A percentile compares a stretch with the other conserved stretches of the same genome.
phyloP scores from a whole-genome alignment of 805 yeast genomes.

The Wickerhamomyces tratensis region DNA sequence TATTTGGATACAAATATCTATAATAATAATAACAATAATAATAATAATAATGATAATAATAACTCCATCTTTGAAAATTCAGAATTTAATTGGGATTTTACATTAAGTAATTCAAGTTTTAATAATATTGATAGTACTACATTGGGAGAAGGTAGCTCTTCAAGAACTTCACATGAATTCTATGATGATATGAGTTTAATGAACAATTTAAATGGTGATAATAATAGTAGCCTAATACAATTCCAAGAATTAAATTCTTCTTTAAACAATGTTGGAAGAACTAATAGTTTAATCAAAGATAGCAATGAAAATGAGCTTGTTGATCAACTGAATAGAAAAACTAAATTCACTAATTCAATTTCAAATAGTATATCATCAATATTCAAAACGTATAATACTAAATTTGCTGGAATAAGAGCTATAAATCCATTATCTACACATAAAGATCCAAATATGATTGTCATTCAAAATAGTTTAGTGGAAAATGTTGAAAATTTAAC shows the following conservation, averaged over 20 bases:
- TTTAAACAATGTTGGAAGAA: too few species aligned
- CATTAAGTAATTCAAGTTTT: neutral
- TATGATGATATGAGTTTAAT: slow-evolving; percentile 1
- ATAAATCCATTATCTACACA: slow-evolving; percentile 19
- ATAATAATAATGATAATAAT: too few species aligned
- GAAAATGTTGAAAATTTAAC: slow-evolving; percentile 11
- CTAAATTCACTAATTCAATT: slow-evolving; percentile 6
- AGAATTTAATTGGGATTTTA: neutral
- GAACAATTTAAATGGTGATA: too few species aligned
- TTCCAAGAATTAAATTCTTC: too few species aligned
- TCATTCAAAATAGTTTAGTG: slow-evolving; percentile 6
- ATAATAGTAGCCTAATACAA: neutral
- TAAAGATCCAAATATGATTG: slow-evolving; percentile 9
- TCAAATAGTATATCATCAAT: slow-evolving; percentile 16
- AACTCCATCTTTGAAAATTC: neutral
- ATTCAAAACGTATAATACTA: slow-evolving; percentile 12
- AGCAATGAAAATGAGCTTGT: neutral
- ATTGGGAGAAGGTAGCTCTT: neutral
- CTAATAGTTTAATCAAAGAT: neutral
- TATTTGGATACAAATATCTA: neutral
- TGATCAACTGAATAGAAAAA: slow-evolving; percentile 1
- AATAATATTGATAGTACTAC: neutral
- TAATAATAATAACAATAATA: too few species aligned
- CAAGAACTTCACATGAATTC: slow-evolving; percentile 22
- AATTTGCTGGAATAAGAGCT: slow-evolving; percentile 16